Conservation (phyloP, 179 eudicot genomes). For the Actinidia arguta region DNA sequence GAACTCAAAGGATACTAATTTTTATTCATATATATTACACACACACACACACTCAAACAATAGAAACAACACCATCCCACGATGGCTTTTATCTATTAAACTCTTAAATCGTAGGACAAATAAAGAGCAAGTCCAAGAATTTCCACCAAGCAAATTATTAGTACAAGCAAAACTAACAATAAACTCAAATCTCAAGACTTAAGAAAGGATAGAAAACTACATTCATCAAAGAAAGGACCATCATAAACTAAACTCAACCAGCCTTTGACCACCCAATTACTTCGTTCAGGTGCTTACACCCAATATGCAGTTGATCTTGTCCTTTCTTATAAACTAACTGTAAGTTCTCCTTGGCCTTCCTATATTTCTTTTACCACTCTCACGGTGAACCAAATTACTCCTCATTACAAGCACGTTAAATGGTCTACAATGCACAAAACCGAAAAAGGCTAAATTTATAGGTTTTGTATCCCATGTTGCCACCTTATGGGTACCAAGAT, state of each 20-base stretch:
- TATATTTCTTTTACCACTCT: neutral
- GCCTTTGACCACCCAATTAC: too few species aligned
- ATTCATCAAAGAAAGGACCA: neutral
- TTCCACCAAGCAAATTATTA: neutral
- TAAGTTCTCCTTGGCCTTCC: constrained; percentile 8
- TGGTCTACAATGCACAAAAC: neutral
- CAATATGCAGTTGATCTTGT: too few species aligned
- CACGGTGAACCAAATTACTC: neutral
- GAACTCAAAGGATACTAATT: neutral
- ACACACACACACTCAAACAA: neutral
- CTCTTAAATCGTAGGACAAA: neutral
- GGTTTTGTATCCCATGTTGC: neutral
- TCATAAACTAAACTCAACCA: neutral
- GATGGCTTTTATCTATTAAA: neutral
- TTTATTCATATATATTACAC: too few species aligned
- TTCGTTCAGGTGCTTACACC: too few species aligned
- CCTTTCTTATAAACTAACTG: too few species aligned
- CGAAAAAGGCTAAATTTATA: neutral
- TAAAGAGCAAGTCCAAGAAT: neutral
- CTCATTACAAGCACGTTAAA: neutral
- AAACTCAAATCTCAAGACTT: neutral
- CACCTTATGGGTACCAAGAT: neutral
- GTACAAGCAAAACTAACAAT: neutral
- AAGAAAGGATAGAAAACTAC: neutral
- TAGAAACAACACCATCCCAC: neutral